These are phyloP conservation scores for Suillus alpinus DNA, from an alignment of 768 basidiomycete species.

Conservation along the genomic window DNA sequence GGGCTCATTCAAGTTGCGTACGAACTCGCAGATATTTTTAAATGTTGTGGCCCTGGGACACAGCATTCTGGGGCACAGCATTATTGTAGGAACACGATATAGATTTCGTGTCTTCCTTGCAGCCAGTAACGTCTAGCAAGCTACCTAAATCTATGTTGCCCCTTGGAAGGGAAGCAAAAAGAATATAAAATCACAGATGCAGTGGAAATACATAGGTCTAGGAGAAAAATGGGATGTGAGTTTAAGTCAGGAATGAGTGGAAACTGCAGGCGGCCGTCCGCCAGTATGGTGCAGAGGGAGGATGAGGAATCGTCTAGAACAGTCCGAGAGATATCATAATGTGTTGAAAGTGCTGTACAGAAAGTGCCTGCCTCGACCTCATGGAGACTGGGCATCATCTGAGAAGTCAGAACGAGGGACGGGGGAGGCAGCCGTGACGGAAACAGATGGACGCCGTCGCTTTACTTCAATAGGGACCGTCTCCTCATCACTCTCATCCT, in stretches of 20 bases:
- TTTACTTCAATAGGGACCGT: constrained; percentile 32
- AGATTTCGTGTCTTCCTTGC: not conserved
- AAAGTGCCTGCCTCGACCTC: not conserved
- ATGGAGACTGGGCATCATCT: constrained; percentile 5
- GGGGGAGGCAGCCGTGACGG: constrained; percentile 21
- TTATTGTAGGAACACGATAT: not conserved
- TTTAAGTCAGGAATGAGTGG: constrained; percentile 6
- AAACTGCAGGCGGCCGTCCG: constrained; percentile 1
- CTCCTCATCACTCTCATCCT: constrained; percentile 38
- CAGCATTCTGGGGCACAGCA: not conserved
- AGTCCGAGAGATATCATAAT: constrained; percentile 6
- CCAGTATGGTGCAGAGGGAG: constrained; percentile 2
- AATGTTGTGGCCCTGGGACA: not conserved
- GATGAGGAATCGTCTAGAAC: constrained; percentile 2
- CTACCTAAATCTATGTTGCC: constrained; percentile 6
- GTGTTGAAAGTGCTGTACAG: constrained; percentile 1
- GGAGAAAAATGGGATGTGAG: constrained; percentile 1
- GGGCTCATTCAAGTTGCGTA: not conserved
- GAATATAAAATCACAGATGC: constrained; percentile 5
- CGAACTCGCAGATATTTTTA: not conserved
- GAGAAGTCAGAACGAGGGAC: constrained; percentile 22
- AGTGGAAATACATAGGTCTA: constrained; percentile 8
- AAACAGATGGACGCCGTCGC: constrained; percentile 33
- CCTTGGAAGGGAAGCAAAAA: not conserved
- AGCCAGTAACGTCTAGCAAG: not conserved